phyloP scores from a whole-genome alignment of 768 basidiomycete genomes.

The Lactarius sanguifluus region DNA sequence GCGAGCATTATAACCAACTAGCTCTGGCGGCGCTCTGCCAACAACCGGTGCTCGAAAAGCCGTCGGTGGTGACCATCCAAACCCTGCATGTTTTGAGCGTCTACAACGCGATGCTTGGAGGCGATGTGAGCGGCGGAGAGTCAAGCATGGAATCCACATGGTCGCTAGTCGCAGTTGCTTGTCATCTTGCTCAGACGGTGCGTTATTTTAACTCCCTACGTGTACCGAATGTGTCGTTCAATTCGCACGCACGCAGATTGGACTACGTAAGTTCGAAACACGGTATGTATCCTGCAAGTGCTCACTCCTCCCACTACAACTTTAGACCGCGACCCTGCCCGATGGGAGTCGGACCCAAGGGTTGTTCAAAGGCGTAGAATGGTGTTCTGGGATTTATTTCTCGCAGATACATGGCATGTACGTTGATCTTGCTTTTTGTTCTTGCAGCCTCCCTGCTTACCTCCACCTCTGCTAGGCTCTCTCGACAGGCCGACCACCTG shows the following conservation, averaged over 20 bases:
- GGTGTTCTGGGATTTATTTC: constrained; percentile 78
- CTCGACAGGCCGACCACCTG: constrained; percentile 68
- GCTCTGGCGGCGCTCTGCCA: constrained; percentile 63
- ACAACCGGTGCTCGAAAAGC: constrained; percentile 69
- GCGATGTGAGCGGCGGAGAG: constrained; percentile 54
- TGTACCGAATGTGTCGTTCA: constrained; percentile 10
- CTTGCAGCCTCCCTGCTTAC: not conserved
- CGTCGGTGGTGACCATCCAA: constrained; percentile 69
- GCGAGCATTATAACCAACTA: constrained; percentile 66
- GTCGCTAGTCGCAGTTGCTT: constrained; percentile 62
- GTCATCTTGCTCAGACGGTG: constrained; percentile 65
- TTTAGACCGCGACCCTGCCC: constrained; percentile 61
- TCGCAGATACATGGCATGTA: constrained; percentile 70
- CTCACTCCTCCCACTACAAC: constrained; percentile 26
- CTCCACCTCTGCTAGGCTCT: constrained; percentile 48
- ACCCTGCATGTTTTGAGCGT: constrained; percentile 65
- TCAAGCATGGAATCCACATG: constrained; percentile 74
- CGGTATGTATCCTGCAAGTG: not conserved
- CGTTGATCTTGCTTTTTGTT: constrained; percentile 27
- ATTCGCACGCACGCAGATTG: constrained; percentile 45
- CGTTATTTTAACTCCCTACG: constrained; percentile 32
- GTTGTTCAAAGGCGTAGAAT: constrained; percentile 64
- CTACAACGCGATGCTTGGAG: constrained; percentile 69
- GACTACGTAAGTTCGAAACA: constrained; percentile 54
- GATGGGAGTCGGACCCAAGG: constrained; percentile 48